Base-by-base conservation (phyloP, 768 basidiomycete species). In the Phaeotremella fagi region DNA sequence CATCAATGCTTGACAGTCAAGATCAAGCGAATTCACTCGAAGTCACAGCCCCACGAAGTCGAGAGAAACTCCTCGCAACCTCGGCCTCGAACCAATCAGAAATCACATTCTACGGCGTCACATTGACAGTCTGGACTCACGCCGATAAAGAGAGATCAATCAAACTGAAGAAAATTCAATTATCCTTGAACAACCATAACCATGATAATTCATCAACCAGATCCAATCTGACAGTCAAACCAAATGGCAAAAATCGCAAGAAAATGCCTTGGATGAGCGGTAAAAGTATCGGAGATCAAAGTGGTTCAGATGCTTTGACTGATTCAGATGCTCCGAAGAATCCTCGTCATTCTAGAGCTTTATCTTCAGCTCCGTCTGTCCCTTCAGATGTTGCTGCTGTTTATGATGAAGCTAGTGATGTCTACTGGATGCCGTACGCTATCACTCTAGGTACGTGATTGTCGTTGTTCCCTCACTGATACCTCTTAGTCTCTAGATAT, bases 91-190 rank as follows among this genome's bases (percentile, higher is more conserved):
- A n/a, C n/a, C n/a, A n/a, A n/a, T 43, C 52, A 16, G 61, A 64
- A 27, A 59, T 88, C 56, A 84, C 86, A 7, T 94, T 89, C 71
- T 83, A 95, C 68, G 90, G 90, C 43, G 90, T 94, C 31, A 90
- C 89, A 62, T 79, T 98, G 54, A 90, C 90, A 1, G 89, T 95
- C 1, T 98, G 90, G 90, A 90, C 88, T 3, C 90, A 92, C 66
- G 90, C 90, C 18, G 92, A 97, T 68, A 84, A 85, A 0, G 86
- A 90, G 63, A 84, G 90, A 44, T 85, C 86, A 50, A 80, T 79
- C 14, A 50, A 52, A 25, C 56, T 72, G 15, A 56, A 57, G 29
- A 33, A 44, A n/a, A 45, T 68, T 46, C 61, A 66, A 28, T 50
- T 29, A 55, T 59, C 5, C 26, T 18, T 44, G 41, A 18, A 22